Percentiles rank a stretch among this genome's conserved stretches.
These are phyloP conservation scores for Penicillium sp. DNA, from an alignment of 2,329 filamentous ascomycete genomes.

Conservation along the genomic window DNA sequence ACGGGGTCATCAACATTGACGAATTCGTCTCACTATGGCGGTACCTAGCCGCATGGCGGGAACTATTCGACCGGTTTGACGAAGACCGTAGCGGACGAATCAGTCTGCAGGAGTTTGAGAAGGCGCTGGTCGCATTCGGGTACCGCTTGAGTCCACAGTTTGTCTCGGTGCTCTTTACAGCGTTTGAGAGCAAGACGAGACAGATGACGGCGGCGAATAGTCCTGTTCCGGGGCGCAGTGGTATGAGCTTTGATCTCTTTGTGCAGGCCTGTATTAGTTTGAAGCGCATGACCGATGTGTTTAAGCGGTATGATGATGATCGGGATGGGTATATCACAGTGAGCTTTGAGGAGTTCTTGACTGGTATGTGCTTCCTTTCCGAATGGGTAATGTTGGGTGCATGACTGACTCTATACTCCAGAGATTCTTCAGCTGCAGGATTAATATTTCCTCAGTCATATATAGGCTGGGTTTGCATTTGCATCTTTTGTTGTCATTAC, in stretches of 20 bases:
- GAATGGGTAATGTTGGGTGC: neutral
- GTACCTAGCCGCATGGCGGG: slow-evolving; percentile 89
- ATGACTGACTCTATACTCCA: slow-evolving; percentile 14
- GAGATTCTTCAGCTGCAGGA: slow-evolving; percentile 38
- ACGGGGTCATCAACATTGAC: slow-evolving; percentile 84
- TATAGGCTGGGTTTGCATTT: neutral
- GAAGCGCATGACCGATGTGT: slow-evolving; percentile 98
- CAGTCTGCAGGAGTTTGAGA: slow-evolving; percentile 76
- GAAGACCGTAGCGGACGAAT: slow-evolving; percentile 82
- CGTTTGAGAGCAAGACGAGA: slow-evolving; percentile 65
- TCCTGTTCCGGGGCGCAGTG: slow-evolving; percentile 40
- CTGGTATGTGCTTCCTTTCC: slow-evolving; percentile 42
- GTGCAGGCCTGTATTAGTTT: slow-evolving; percentile 95
- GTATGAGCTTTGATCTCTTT: slow-evolving; percentile 91
- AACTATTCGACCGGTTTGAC: slow-evolving; percentile 93
- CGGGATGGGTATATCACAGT: slow-evolving; percentile 86
- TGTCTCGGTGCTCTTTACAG: slow-evolving; percentile 76
- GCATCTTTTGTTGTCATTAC: neutral
- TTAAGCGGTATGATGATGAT: slow-evolving; percentile 98
- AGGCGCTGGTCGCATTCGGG: slow-evolving; percentile 87
- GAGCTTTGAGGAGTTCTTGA: slow-evolving; percentile 76
- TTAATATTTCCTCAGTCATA: slow-evolving; percentile 14
- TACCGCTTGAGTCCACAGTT: slow-evolving; percentile 84
- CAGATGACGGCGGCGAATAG: slow-evolving; percentile 36
- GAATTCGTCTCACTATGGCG: slow-evolving; percentile 97